Conservation (phyloP, 768 basidiomycete genomes). For the Tephrocybe sp. region DNA sequence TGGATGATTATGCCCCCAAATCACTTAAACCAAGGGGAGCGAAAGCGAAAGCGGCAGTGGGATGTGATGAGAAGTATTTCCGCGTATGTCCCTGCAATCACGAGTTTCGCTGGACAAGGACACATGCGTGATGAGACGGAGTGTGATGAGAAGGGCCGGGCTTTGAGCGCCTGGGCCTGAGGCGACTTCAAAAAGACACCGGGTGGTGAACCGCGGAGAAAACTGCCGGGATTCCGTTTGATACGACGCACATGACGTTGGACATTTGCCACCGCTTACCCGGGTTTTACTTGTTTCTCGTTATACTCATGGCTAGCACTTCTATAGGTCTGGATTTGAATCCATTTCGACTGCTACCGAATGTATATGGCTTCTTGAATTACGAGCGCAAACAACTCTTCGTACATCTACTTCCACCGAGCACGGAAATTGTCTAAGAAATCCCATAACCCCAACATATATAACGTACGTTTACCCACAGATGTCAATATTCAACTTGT, state of each 20-base stretch:
- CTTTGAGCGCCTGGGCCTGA: no score
- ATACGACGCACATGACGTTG: no score
- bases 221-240: no score
- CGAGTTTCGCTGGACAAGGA: background rate
- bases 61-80: background rate
- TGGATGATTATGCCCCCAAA: background rate
- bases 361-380: no score
- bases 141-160: background rate
- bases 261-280: no score
- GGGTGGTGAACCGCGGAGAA: no score
- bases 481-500: background rate
- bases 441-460: background rate
- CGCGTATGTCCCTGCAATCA: background rate
- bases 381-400: background rate
- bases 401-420: constrained; percentile 1
- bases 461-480: background rate
- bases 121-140: background rate
- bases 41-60: background rate
- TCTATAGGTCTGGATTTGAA: no score
- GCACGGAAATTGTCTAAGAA: constrained; percentile 11
- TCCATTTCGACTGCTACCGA: no score
- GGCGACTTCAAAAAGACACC: no score
- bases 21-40: background rate
- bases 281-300: no score
- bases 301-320: no score